A percentile compares a stretch with the other conserved stretches of the same genome.
These are phyloP conservation scores for Penicillium angulare DNA, from an alignment of 495 filamentous ascomycete genomes.

Conservation along the genomic window DNA sequence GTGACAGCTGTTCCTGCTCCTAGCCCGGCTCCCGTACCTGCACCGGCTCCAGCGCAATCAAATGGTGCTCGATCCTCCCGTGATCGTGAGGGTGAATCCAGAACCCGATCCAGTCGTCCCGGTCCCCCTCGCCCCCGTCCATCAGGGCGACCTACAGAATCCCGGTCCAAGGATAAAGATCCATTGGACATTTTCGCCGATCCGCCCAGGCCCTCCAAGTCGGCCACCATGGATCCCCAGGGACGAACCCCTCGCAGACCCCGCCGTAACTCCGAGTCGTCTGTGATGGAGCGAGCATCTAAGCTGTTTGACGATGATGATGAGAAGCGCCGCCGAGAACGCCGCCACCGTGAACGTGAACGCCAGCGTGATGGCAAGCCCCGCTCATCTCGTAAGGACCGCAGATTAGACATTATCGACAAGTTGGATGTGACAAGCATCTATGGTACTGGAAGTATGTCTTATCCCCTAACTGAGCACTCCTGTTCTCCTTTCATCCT, in stretches of 20 bases:
- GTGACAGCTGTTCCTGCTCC: constrained; percentile 5
- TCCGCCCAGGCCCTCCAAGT: constrained; percentile 39
- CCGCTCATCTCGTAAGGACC: constrained; percentile 47
- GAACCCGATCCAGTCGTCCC: constrained; percentile 21
- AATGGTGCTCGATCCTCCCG: constrained; percentile 43
- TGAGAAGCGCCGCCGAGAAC: constrained; percentile 71
- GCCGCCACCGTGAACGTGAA: constrained; percentile 67
- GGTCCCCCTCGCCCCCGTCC: constrained; percentile 24
- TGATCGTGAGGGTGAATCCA: too few relatives aligned
- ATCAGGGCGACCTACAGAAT: constrained; percentile 14
- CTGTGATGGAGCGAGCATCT: constrained; percentile 64
- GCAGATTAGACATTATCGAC: constrained; percentile 89
- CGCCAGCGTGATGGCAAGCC: constrained; percentile 57
- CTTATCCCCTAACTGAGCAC: neutral
- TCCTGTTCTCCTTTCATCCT: neutral
- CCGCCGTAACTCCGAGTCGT: constrained; percentile 93
- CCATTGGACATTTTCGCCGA: constrained; percentile 62
- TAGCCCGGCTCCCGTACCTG: constrained; percentile 8
- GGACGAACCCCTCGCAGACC: constrained; percentile 49
- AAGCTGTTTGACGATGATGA: constrained; percentile 68
- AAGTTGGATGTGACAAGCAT: constrained; percentile 97
- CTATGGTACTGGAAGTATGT: constrained; percentile 90
- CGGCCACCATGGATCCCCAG: constrained; percentile 24
- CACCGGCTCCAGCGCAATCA: too few relatives aligned
- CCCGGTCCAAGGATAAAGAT: constrained; percentile 38